These are phyloP conservation scores for Parietaria judaica DNA, from an alignment of 306 rosid genomes.

Conservation along the genomic window DNA sequence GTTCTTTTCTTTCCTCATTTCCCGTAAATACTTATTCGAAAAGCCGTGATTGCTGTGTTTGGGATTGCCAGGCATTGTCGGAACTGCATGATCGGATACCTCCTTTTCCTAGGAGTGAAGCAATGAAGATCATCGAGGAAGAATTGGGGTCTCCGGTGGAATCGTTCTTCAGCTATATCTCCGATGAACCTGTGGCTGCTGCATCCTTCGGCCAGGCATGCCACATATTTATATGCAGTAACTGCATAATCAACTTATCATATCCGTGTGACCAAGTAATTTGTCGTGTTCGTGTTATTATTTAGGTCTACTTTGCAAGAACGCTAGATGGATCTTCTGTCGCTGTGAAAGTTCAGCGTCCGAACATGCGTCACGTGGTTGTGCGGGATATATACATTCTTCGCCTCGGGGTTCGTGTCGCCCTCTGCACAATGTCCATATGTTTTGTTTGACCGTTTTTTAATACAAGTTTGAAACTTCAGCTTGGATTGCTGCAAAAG, in stretches of 20 bases:
- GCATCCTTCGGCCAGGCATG: slow-evolving; percentile 98
- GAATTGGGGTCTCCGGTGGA: slow-evolving; percentile 73
- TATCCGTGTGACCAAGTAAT: neutral
- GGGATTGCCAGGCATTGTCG: slow-evolving; percentile 68
- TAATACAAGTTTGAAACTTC: slow-evolving; percentile 18
- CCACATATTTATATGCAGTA: neutral
- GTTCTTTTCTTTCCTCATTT: neutral
- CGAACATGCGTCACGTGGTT: slow-evolving; percentile 74
- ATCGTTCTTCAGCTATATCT: slow-evolving; percentile 65
- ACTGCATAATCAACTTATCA: slow-evolving; percentile 7
- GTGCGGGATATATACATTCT: slow-evolving; percentile 93
- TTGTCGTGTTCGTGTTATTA: slow-evolving; percentile 12
- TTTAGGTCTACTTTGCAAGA: slow-evolving; percentile 68
- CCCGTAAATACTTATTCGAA: too few species aligned
- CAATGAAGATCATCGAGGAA: slow-evolving; percentile 84
- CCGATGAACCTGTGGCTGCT: slow-evolving; percentile 83
- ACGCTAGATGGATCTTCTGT: slow-evolving; percentile 63
- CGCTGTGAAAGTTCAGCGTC: slow-evolving; percentile 96
- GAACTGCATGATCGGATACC: slow-evolving; percentile 89
- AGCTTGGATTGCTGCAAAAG: slow-evolving; percentile 80
- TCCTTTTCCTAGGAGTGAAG: slow-evolving; percentile 72
- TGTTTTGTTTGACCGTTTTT: neutral
- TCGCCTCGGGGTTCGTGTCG: slow-evolving; percentile 86
- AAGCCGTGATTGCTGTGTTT: too few species aligned
- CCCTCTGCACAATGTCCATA: slow-evolving; percentile 3